phyloP scores from a whole-genome alignment of 75 land plant species.

The Selaginella moellendorffii region DNA sequence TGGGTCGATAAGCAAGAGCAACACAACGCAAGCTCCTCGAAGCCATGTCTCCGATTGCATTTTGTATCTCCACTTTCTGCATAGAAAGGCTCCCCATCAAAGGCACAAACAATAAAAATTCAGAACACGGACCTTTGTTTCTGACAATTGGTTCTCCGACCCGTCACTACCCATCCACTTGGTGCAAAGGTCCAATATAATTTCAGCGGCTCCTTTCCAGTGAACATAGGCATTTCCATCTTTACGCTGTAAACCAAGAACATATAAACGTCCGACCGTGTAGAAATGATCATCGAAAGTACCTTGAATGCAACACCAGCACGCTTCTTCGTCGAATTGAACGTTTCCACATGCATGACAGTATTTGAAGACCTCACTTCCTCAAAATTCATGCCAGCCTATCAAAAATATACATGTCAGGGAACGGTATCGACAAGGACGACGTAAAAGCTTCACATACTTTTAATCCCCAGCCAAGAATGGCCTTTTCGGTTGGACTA shows the following conservation, averaged over 20 bases:
- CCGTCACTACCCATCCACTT: slow-evolving; percentile 9
- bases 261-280: neutral
- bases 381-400: neutral
- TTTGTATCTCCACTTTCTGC: slow-evolving; percentile 17
- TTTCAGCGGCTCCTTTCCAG: slow-evolving; percentile 36
- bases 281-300: no score
- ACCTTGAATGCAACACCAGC: slow-evolving; percentile 6
- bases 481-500: slow-evolving; percentile 7
- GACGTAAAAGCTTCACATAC: neutral
- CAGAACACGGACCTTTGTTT: neutral
- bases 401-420: neutral
- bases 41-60: slow-evolving; percentile 66
- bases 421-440: neutral
- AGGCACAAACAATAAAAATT: no score
- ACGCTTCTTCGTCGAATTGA: slow-evolving; percentile 8
- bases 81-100: neutral
- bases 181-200: slow-evolving; percentile 12
- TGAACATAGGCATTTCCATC: slow-evolving; percentile 11
- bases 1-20: slow-evolving; percentile 40
- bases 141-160: neutral
- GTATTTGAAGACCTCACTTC: neutral
- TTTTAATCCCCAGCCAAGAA: neutral
- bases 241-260: neutral
- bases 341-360: neutral
- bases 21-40: slow-evolving; percentile 63